Evolutionary conservation across 306 rosid genomes (phyloP).

Genomic region (Amphicarpaea edgeworthii): DNA sequence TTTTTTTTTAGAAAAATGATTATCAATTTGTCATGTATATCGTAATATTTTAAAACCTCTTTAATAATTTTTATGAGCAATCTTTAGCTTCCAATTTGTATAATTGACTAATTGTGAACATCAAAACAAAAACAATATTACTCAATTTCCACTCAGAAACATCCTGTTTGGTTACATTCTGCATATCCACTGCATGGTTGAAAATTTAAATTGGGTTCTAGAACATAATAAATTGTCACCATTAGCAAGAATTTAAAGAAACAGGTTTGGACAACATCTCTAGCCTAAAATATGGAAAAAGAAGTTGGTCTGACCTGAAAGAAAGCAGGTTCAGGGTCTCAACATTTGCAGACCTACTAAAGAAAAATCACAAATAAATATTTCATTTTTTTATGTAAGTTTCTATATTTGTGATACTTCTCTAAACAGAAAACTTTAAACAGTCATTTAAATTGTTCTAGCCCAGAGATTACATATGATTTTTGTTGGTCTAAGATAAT

Average conservation of each 20-base stretch:
- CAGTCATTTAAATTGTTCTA: neutral
- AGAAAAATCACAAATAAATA: neutral
- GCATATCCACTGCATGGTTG: slow-evolving; percentile 21
- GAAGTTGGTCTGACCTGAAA: slow-evolving; percentile 6
- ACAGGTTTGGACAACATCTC: slow-evolving; percentile 34
- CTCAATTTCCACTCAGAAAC: neutral
- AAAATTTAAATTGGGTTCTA: neutral
- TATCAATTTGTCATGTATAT: slow-evolving; percentile 37
- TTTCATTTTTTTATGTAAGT: neutral
- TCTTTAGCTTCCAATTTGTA: slow-evolving; percentile 26
- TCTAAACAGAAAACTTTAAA: neutral
- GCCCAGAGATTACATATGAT: too few species aligned
- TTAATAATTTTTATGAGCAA: slow-evolving; percentile 28
- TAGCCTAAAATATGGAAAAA: slow-evolving; percentile 17
- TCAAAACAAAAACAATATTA: neutral
- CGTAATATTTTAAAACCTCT: slow-evolving; percentile 10
- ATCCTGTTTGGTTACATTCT: slow-evolving; percentile 14
- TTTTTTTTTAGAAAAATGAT: slow-evolving; percentile 25
- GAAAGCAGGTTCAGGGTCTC: neutral
- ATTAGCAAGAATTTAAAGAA: neutral
- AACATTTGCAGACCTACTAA: slow-evolving; percentile 33
- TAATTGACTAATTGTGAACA: slow-evolving; percentile 4
- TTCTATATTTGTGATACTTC: neutral
- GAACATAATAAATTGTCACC: neutral
- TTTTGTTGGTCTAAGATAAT: too few species aligned